Conservation (phyloP, 2,329 filamentous ascomycete genomes). For the Dactylellina sp. region DNA sequence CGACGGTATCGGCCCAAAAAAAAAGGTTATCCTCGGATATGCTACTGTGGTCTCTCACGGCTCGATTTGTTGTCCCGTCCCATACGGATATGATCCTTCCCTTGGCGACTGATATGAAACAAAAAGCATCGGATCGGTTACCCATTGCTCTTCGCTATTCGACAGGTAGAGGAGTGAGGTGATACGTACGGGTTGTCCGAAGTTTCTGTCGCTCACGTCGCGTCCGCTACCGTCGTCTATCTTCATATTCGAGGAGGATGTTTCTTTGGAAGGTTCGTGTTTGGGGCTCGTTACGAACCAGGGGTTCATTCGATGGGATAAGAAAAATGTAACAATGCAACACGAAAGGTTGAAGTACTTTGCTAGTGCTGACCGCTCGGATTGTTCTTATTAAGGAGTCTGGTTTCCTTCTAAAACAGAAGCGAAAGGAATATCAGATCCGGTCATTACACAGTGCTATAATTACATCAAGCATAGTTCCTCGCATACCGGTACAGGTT, state of each 20-base stretch:
- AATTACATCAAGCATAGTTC: too few species aligned
- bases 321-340: constrained; percentile 40
- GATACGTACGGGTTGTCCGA: constrained; percentile 45
- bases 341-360: background rate
- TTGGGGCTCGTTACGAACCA: constrained; percentile 27
- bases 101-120: constrained; percentile 28
- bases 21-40: background rate
- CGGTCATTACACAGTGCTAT: too few species aligned
- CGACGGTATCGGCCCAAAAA: background rate
- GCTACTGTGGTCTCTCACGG: constrained; percentile 38
- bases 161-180: background rate
- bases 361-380: too few species aligned
- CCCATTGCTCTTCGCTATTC: constrained; percentile 8
- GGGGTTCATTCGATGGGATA: background rate
- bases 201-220: constrained; percentile 40
- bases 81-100: constrained; percentile 36
- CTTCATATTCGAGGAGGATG: constrained; percentile 50
- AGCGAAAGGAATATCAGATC: too few species aligned
- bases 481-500: too few species aligned
- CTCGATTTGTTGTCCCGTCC: constrained; percentile 28
- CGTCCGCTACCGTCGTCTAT: constrained; percentile 30
- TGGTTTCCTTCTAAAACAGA: too few species aligned
- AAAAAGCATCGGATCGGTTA: constrained; percentile 18
- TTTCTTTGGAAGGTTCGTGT: constrained; percentile 22
- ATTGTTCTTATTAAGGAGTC: too few species aligned